Conservation (phyloP, 2,329 filamentous ascomycete genomes). For the Esteya vermicola region DNA sequence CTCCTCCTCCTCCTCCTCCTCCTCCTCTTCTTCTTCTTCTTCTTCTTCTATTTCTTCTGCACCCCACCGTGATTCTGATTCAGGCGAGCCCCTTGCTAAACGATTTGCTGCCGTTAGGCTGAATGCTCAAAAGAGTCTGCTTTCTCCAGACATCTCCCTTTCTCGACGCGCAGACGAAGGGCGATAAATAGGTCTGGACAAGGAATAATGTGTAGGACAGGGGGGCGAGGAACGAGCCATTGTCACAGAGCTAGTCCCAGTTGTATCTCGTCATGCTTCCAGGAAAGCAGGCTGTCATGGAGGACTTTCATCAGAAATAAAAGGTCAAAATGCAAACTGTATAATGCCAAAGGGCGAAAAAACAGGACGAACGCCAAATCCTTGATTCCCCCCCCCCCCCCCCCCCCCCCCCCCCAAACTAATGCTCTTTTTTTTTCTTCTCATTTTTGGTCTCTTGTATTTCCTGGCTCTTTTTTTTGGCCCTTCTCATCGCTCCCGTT, state of each 20-base stretch:
- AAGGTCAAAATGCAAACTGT: background rate
- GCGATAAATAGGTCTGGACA: background rate
- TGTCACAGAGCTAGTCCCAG: no score
- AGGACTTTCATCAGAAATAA: no score
- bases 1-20: background rate
- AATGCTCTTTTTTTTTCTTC: background rate
- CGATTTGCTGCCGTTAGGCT: constrained; percentile 53
- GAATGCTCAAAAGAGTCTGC: constrained; percentile 21
- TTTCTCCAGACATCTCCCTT: background rate
- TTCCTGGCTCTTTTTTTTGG: background rate
- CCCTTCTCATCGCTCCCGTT: no score
- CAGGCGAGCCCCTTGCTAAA: constrained; percentile 47
- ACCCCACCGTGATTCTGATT: constrained; percentile 14
- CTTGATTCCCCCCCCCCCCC: no score
- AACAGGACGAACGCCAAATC: no score
- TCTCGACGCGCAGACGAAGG: background rate
- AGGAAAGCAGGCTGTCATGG: no score
- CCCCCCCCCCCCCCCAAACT: no score
- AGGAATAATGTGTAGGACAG: background rate
- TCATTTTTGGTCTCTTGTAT: background rate
- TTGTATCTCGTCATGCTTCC: no score
- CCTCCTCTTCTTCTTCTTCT: constrained; percentile 6
- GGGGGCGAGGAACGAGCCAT: no score
- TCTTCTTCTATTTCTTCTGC: constrained; percentile 12
- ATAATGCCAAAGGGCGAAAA: no score